phyloP scores from a whole-genome alignment of 1,284 basidiomycete species.

The Ganoderma lucidum region DNA sequence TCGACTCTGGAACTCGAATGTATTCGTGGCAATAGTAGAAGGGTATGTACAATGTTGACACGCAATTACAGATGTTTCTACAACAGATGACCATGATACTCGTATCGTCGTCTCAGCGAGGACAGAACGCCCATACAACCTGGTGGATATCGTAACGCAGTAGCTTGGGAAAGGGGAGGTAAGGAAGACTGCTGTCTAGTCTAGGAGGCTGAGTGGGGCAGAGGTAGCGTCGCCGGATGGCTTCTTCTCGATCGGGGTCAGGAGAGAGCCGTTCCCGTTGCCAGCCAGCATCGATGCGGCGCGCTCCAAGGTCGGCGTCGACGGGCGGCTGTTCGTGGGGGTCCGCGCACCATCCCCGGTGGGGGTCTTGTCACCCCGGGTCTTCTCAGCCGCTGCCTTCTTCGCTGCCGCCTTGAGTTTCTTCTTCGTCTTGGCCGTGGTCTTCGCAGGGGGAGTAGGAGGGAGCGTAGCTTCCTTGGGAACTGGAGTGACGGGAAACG shows the following conservation, averaged over 20 bases:
- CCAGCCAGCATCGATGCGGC: neutral
- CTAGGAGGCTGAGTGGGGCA: neutral
- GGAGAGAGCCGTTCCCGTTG: neutral
- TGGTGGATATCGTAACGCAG: neutral
- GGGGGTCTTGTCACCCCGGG: neutral
- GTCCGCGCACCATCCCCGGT: constrained; percentile 5
- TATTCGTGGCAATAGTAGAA: constrained; percentile 14
- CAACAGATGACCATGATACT: constrained; percentile 17
- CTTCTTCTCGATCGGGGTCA: constrained; percentile 7
- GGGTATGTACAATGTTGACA: constrained; percentile 23
- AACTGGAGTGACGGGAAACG: constrained; percentile 18
- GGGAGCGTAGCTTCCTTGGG: constrained; percentile 14
- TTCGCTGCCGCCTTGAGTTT: constrained; percentile 3
- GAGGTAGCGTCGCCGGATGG: neutral
- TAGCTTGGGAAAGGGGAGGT: neutral
- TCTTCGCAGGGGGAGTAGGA: constrained; percentile 9
- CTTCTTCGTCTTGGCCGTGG: neutral
- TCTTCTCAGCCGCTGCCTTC: constrained; percentile 5
- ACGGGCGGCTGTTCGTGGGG: constrained; percentile 1
- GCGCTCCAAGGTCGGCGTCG: neutral
- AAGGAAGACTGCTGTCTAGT: neutral
- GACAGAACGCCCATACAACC: neutral
- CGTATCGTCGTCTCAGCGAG: constrained; percentile 13
- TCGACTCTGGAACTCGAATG: constrained; percentile 8
- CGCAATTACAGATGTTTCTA: constrained; percentile 20